phyloP scores from a whole-genome alignment of 1,139 yeast genomes.

The Sugiyamaella xylanicola region DNA sequence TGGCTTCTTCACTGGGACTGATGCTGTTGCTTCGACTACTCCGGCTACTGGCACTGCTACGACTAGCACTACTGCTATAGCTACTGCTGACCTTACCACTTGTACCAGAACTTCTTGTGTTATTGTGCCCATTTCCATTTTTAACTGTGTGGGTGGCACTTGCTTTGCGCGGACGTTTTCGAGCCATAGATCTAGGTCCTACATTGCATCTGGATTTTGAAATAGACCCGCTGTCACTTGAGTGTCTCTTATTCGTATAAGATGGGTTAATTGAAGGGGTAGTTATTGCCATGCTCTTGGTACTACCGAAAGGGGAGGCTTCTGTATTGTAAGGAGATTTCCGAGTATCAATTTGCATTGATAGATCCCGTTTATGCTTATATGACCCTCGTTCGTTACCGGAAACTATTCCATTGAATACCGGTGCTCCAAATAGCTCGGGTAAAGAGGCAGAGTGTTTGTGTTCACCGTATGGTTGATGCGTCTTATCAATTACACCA shows the following conservation, averaged over 20 bases:
- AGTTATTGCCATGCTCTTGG: background rate
- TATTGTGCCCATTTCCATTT: background rate
- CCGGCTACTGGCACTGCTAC: slow-evolving; percentile 13
- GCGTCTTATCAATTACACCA: background rate
- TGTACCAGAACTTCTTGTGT: too few species aligned
- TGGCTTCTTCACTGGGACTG: slow-evolving; percentile 4
- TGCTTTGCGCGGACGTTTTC: slow-evolving; percentile 6
- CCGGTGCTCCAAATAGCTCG: background rate
- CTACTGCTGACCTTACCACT: slow-evolving; percentile 3
- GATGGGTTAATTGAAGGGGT: background rate
- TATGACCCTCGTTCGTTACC: background rate
- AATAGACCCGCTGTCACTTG: slow-evolving; percentile 1
- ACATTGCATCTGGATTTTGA: background rate
- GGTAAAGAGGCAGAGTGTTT: slow-evolving; percentile 13
- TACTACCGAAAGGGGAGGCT: background rate
- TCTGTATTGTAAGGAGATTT: background rate
- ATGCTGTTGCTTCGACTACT: slow-evolving; percentile 14
- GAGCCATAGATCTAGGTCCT: background rate
- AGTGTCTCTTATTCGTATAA: slow-evolving; percentile 3
- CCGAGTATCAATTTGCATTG: background rate
- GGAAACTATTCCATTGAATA: background rate
- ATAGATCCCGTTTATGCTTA: background rate
- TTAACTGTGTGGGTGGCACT: background rate
- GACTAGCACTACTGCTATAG: slow-evolving; percentile 11
- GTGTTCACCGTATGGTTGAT: background rate